Base-by-base conservation (phyloP, 805 yeast species). In the Yarrowia bubula region DNA sequence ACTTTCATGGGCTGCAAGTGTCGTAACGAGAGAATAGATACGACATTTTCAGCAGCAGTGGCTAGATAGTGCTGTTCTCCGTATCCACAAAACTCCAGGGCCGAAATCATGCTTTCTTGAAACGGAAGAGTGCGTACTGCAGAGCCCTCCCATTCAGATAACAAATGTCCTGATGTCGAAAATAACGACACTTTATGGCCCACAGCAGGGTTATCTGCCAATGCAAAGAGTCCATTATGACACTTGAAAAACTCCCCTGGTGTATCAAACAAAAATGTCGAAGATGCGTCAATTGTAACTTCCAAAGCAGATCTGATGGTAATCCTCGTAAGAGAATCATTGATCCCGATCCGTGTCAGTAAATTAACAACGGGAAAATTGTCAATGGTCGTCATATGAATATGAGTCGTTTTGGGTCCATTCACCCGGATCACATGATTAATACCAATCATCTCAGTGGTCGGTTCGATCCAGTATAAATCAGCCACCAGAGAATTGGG, bases 71-170 rank as follows among this genome's bases (percentile, higher is more conserved):
- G 64, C 17, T 33, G 13, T 9, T 58, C n/a, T 13, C 14, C 51
- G 17, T 43, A 43, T 2, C 51, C 43, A 8, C 64, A 58, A 22
- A 43, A 43, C 4, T 58, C 51, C 64, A 58, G 11, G 8, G 51
- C 51, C 0, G 50, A 33, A 9, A 58, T 22, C 3, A 44, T 43
- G 14, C 51, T 43, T 9, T 43, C 50, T 32, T 58, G 42, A 13
- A 43, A 43, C 8, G 51, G 51, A 4, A 43, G 35, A 2, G 64
- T 44, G 7, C 33, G 13, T 4, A 58, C 51, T 2, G 51, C 50
- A 2, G 64, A 37, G 22, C 64, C 64, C 15, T 58, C 51, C 64
- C 64, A 58, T n/a, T 43, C 64, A 6, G 41, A 43, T 8, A 58
- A 9, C 6, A 58, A 22, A 13, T 43, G 51, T 10, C 64, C 64